Conservation (phyloP, 805 yeast species). For the Yamadazyma insecticola region DNA sequence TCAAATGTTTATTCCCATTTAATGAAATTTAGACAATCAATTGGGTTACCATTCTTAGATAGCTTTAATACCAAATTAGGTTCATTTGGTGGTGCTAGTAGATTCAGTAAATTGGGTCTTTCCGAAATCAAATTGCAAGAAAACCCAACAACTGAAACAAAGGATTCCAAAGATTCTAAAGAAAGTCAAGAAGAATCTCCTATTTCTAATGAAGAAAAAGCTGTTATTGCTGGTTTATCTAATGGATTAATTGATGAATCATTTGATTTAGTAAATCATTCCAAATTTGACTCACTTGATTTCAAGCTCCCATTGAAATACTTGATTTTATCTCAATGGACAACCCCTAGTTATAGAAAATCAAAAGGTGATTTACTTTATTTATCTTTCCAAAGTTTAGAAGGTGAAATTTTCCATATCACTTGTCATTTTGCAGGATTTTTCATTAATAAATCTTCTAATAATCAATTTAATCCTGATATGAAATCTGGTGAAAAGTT, state of each 20-base stretch:
- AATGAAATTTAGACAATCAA: slow-evolving; percentile 55
- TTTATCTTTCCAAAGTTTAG: slow-evolving; percentile 70
- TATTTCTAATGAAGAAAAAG: slow-evolving; percentile 5
- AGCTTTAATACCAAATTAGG: slow-evolving; percentile 40
- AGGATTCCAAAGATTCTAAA: slow-evolving; percentile 12
- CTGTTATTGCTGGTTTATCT: slow-evolving; percentile 1
- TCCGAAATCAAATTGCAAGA: too few relatives aligned
- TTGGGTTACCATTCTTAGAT: slow-evolving; percentile 47
- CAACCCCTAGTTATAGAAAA: slow-evolving; percentile 61
- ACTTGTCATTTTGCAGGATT: slow-evolving; percentile 81
- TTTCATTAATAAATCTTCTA: slow-evolving; percentile 66
- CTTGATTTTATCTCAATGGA: slow-evolving; percentile 69
- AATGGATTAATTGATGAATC: not conserved
- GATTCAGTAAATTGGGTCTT: slow-evolving; percentile 40
- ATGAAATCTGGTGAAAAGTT: slow-evolving; percentile 28
- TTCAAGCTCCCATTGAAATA: slow-evolving; percentile 51
- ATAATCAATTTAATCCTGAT: slow-evolving; percentile 65
- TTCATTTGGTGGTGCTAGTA: slow-evolving; percentile 46
- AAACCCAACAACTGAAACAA: slow-evolving; percentile 9
- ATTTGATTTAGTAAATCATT: slow-evolving; percentile 15
- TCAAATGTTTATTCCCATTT: slow-evolving; percentile 60
- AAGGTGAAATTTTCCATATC: slow-evolving; percentile 72
- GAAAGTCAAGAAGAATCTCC: slow-evolving; percentile 9
- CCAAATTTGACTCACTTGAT: slow-evolving; percentile 23
- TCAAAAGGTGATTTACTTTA: slow-evolving; percentile 77